Evolutionary conservation across 257 asterid species (phyloP).

Genomic region (Solanum peruvianum): DNA sequence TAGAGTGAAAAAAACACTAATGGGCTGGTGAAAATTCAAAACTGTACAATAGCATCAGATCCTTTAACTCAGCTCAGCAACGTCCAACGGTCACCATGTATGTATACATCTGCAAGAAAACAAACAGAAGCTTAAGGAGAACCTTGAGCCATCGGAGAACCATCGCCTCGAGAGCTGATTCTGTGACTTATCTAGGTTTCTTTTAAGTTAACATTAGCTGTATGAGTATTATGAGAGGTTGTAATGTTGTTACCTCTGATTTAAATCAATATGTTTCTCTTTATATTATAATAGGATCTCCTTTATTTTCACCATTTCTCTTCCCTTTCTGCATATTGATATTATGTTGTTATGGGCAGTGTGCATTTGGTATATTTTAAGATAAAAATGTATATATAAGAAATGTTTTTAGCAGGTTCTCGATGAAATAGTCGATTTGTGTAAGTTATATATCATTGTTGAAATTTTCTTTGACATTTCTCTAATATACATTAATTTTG

Average conservation of each 20-base stretch:
- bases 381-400: neutral
- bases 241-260: neutral
- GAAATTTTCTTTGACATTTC: neutral
- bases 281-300: neutral
- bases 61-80: neutral
- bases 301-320: neutral
- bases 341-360: neutral
- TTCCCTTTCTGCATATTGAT: neutral
- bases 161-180: neutral
- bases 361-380: neutral
- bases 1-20: constrained; percentile 23
- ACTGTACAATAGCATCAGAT: neutral
- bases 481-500: neutral
- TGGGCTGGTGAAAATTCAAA: constrained; percentile 31
- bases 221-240: neutral
- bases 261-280: neutral
- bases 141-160: neutral
- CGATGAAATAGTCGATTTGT: neutral
- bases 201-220: neutral
- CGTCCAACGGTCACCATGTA: neutral
- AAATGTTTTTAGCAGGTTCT: neutral
- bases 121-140: neutral
- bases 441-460: neutral
- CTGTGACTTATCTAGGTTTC: neutral
- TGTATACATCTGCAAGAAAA: neutral